Percentiles rank a stretch among this genome's conserved stretches.
phyloP scores from a whole-genome alignment of 805 yeast species.

The Sugiyamaella lignohabitans region DNA sequence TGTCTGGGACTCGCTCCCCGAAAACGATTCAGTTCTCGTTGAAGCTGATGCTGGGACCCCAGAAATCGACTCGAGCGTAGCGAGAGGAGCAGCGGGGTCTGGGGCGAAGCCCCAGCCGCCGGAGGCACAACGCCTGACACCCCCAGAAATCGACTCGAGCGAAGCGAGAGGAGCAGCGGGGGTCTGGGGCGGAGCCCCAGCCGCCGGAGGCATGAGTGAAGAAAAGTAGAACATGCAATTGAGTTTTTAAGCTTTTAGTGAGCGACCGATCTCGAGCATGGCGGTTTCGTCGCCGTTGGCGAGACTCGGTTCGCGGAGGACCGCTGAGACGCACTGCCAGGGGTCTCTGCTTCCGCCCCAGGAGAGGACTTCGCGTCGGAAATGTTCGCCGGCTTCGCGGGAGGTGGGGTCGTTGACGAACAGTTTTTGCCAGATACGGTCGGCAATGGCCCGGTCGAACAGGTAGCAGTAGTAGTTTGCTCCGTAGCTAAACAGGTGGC shows the following conservation, averaged over 20 bases:
- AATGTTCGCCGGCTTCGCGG: conserved; percentile 66
- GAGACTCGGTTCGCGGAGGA: conserved; percentile 57
- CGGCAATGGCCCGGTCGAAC: conserved; percentile 87
- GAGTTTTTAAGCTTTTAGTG: conserved; percentile 1
- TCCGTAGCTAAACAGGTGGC: conserved; percentile 89
- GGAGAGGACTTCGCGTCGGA: conserved; percentile 59
- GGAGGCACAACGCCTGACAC: too few relatives aligned
- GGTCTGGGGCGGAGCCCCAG: neutral
- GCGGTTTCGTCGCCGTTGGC: conserved; percentile 63
- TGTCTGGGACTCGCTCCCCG: too few relatives aligned
- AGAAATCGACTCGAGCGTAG: too few relatives aligned
- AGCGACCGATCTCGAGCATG: conserved; percentile 33
- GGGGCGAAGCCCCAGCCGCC: neutral
- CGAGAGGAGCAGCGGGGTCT: neutral
- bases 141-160: neutral
- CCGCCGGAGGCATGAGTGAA: neutral
- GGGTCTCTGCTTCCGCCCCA: conserved; percentile 96
- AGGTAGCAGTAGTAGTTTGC: conserved; percentile 89
- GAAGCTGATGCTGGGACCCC: too few relatives aligned
- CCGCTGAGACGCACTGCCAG: conserved; percentile 78
- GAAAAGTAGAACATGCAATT: too few relatives aligned
- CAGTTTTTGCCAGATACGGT: conserved; percentile 70
- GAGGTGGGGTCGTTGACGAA: conserved; percentile 67
- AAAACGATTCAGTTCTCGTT: too few relatives aligned
- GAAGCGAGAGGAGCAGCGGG: neutral